phyloP scores from a whole-genome alignment of 306 rosid species.

The Cucumis cinereus region DNA sequence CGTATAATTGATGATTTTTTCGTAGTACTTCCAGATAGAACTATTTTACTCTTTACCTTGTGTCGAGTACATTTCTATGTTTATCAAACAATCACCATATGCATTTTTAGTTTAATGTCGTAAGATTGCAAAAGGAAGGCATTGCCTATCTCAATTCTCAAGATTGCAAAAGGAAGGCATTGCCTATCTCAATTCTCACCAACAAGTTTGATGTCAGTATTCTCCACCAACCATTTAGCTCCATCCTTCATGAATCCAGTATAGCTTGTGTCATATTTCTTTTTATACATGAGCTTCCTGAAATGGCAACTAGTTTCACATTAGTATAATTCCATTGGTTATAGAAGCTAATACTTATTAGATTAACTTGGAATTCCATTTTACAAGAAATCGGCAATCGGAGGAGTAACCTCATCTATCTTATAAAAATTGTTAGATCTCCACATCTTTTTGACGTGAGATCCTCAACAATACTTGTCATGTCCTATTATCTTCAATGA shows the following conservation, averaged over 20 bases:
- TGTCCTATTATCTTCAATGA: not conserved
- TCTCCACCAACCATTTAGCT: slow-evolving; percentile 83
- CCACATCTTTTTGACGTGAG: too few species aligned
- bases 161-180: not conserved
- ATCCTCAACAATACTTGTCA: too few species aligned
- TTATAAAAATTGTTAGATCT: too few species aligned
- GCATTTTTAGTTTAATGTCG: not conserved
- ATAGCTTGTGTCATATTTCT: slow-evolving; percentile 55
- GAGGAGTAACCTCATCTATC: too few species aligned
- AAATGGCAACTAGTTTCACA: slow-evolving; percentile 20
- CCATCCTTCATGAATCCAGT: slow-evolving; percentile 73
- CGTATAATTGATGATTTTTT: not conserved
- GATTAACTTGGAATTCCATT: too few species aligned
- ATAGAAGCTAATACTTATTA: not conserved
- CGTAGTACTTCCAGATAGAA: not conserved
- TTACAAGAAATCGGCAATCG: too few species aligned
- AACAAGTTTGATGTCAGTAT: slow-evolving; percentile 79
- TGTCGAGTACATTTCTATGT: not conserved
- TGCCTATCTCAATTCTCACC: slow-evolving; percentile 28
- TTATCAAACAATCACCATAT: not conserved
- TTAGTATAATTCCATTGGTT: not conserved
- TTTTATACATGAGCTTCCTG: slow-evolving; percentile 74
- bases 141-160: slow-evolving; percentile 16
- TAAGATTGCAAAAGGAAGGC: not conserved
- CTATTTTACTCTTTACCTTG: not conserved